Evolutionary conservation across 164 flowering plant genomes (phyloP), one percentile per base, ranked within the genome.

Genomic region (Aristolochia contorta): DNA sequence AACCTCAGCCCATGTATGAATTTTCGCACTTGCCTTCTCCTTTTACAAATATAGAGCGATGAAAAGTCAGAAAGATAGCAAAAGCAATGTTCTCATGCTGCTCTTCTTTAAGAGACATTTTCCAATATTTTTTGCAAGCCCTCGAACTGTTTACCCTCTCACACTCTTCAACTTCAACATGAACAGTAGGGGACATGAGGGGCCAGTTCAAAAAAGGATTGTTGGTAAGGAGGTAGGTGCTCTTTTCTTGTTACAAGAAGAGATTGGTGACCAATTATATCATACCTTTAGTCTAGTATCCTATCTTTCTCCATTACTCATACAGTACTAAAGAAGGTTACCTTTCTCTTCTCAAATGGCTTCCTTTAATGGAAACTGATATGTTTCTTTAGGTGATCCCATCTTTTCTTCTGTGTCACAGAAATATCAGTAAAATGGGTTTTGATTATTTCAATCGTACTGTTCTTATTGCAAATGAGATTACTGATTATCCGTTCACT

Each of bases 21-120:
- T 59, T 43, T 41, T 45, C 43, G 7, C 43, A 3, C 43, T 37
- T 37, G 43, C 43, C 43, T 37, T 37, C 43, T 37, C 12, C n/a
- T 37, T 37, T 37, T 37, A 4, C 43, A 37, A 37, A 32, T 15
- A n/a, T n/a, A 56, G 13, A 47, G 62, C 8, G 46, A 20, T 54
- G 22, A 48, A 63, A 60, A 68, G 64, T 24, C 19, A 30, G 65
- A 33, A 32, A 51, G 67, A 57, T 61, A 56, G 43, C 41, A 6
- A 47, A 19, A 47, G 47, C 43, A 25, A 30, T 70, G 79, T 62
- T 63, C 66, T 72, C 68, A 43, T 47, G 56, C 52, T 66, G 73
- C 62, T 63, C 43, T 69, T 46, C 69, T 77, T 67, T 74, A 50
- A 32, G 77, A 61, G 69, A 71, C 80, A 63, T 59, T 27, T 25